These are phyloP conservation scores for Ceratobasidium sp. DNA, from an alignment of 1,284 basidiomycete genomes.

Conservation along the genomic window DNA sequence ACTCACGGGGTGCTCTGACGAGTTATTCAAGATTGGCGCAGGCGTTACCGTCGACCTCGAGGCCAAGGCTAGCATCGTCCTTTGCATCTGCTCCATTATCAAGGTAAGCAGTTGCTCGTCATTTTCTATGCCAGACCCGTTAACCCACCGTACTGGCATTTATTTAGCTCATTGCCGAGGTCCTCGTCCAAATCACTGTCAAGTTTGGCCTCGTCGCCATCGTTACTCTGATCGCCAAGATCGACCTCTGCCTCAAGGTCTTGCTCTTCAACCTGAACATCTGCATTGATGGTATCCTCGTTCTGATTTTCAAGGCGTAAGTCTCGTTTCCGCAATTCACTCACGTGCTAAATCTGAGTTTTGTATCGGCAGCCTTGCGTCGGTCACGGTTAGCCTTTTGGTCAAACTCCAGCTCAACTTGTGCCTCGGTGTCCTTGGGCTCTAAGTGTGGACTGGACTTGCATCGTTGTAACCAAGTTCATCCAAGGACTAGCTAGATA, in stretches of 20 bases:
- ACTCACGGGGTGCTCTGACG: conserved; percentile 25
- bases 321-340: not conserved
- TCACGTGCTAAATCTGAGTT: too few species aligned
- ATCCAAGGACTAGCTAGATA: too few species aligned
- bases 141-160: not conserved
- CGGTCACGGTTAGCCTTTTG: conserved; percentile 4
- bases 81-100: conserved; percentile 28
- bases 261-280: conserved; percentile 26
- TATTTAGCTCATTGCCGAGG: conserved; percentile 29
- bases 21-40: conserved; percentile 22
- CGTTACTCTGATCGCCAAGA: conserved; percentile 12
- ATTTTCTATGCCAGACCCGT: not conserved
- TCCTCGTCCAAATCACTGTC: conserved; percentile 17
- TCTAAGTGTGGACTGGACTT: too few species aligned
- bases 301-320: conserved; percentile 32
- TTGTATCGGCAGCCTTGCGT: not conserved
- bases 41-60: conserved; percentile 20
- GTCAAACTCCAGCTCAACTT: not conserved
- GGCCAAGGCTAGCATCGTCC: conserved; percentile 34
- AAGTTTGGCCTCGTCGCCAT: conserved; percentile 24
- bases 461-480: not conserved
- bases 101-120: conserved; percentile 3
- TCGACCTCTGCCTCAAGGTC: conserved; percentile 25
- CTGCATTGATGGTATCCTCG: conserved; percentile 36
- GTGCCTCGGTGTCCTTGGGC: conserved; percentile 2